Conservation (phyloP, 441 rosid genomes). For the Pelargonium cotyledonis region DNA sequence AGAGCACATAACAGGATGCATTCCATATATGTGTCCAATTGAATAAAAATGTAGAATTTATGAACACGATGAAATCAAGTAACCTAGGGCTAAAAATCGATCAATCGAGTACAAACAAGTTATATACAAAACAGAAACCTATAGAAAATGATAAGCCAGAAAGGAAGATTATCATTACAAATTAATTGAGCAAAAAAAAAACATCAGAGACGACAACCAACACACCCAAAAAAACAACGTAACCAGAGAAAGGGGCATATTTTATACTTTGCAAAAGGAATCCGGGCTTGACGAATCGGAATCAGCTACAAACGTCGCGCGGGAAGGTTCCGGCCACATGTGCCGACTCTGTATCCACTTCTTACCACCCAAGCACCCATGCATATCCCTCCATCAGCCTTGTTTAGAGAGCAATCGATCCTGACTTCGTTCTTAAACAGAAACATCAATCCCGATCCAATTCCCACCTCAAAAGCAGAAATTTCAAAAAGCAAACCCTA, state of each 20-base stretch:
- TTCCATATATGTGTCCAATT: neutral
- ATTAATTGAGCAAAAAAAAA: neutral
- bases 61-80: neutral
- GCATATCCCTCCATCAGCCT: slow-evolving; percentile 57
- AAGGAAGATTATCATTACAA: neutral
- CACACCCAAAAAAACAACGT: neutral
- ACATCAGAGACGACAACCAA: neutral
- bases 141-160: neutral
- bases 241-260: slow-evolving; percentile 43
- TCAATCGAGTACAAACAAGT: neutral
- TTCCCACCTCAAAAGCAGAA: neutral
- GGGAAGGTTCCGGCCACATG: slow-evolving; percentile 64
- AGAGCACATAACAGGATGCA: neutral
- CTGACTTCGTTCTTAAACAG: neutral
- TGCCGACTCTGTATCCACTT: slow-evolving; percentile 48
- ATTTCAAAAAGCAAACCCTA: neutral
- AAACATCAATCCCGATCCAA: slow-evolving; percentile 7
- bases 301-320: slow-evolving; percentile 41
- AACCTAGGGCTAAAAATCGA: neutral
- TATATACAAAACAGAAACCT: neutral
- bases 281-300: slow-evolving; percentile 8
- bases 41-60: neutral
- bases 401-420: neutral
- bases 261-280: slow-evolving; percentile 2
- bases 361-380: slow-evolving; percentile 47